Base-by-base conservation (phyloP, 306 rosid species). In the Elaeagnus macrophylla region DNA sequence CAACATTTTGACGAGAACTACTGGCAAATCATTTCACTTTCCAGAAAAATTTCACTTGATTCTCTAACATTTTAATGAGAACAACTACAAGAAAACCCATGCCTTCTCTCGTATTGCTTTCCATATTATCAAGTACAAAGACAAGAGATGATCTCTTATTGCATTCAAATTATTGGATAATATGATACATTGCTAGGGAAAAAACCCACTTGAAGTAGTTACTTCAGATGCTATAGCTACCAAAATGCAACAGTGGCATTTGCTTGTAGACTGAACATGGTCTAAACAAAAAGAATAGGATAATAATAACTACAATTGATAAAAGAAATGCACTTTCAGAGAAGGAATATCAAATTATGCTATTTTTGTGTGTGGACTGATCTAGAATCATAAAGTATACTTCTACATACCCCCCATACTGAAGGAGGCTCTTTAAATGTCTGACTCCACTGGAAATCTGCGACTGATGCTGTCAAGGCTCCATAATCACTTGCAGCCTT, bases 401-500 rank as follows among this genome's bases (percentile, higher is more conserved):
- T 53, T 52, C 37, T 53, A 67, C 66, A 60, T 84, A 90, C 97
- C 86, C 95, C 95, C 97, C 95, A 86, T 38, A 83, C 97, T 56
- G 95, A 74, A 74, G 96, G 96, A 56, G 96, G 82, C 61, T 87
- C 99, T 79, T 84, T 91, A 45, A 91, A 91, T 65, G 87, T 91
- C 76, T 82, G 99, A 72, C 96, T 91, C 99, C 99, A 91, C 72
- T 87, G 95, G 65, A 91, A 87, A 79, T 91, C 96, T 50, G 85
- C 79, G 72, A 87, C 96, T 50, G 99, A 91, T 61, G 89, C 78
- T 39, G 99, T 91, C 83, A 91, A 77, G 64, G 85, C 95, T 56
- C 96, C 96, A 66, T 91, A 91, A 70, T 84, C 96, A 79, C 99
- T 80, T 49, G 96, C 96, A 54, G 99, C 99, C 72, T 87, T 91